A percentile compares a stretch with the other conserved stretches of the same genome.
Conservation (phyloP, 495 filamentous ascomycete species). For the Podospora anserina region DNA sequence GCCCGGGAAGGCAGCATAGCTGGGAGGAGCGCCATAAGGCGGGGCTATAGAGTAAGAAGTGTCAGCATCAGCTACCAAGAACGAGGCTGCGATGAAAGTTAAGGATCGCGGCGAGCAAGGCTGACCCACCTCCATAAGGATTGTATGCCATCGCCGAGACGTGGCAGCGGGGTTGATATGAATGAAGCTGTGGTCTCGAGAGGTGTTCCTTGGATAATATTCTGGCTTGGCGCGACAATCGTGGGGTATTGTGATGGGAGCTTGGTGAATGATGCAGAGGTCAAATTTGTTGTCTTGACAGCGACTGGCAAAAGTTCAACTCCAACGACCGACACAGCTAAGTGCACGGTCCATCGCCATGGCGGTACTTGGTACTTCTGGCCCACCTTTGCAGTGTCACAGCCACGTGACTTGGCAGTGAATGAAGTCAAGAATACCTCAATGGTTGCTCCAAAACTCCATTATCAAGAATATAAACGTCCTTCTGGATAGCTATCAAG, state of each 20-base stretch:
- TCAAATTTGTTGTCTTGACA: slow-evolving; percentile 7
- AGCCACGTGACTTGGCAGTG: slow-evolving; percentile 7
- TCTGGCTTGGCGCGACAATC: not conserved
- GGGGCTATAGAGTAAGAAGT: slow-evolving; percentile 28
- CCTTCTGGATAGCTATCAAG: too few species aligned
- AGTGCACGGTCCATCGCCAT: not conserved
- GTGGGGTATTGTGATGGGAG: not conserved
- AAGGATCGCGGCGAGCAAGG: slow-evolving; percentile 9
- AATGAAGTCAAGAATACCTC: not conserved
- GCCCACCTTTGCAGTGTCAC: slow-evolving; percentile 1
- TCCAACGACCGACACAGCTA: not conserved
- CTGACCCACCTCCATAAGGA: slow-evolving; percentile 66
- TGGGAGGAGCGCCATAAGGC: slow-evolving; percentile 69
- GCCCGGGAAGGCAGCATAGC: slow-evolving; percentile 69
- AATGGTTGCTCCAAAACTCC: not conserved
- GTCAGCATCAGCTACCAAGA: slow-evolving; percentile 13
- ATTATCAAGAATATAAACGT: too few species aligned
- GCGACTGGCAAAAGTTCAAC: slow-evolving; percentile 20
- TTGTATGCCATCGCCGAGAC: slow-evolving; percentile 61
- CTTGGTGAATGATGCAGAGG: slow-evolving; percentile 3
- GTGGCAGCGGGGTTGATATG: not conserved
- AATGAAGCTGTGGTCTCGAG: not conserved
- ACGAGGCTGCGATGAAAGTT: not conserved
- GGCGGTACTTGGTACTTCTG: slow-evolving; percentile 6
- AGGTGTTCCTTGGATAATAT: not conserved